Percentiles rank a stretch among this genome's conserved stretches.
These are phyloP conservation scores for Scutellaria minor DNA, from an alignment of 257 asterid species.

Conservation along the genomic window DNA sequence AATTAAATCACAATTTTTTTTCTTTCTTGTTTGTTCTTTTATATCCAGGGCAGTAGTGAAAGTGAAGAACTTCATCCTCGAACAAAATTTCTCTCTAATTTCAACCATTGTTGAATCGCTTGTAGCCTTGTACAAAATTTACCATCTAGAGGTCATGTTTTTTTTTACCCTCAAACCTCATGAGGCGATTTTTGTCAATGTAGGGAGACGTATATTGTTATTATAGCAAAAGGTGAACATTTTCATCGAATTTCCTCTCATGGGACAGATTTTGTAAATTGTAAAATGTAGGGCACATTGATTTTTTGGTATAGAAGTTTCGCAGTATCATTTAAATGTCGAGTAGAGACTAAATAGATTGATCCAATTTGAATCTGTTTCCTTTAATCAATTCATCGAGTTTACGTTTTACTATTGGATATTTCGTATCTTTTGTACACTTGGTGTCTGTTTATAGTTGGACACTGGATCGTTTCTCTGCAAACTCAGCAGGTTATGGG, in stretches of 20 bases:
- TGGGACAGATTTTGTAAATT: conserved; percentile 28
- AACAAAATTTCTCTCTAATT: conserved; percentile 4
- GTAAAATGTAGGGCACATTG: conserved; percentile 16
- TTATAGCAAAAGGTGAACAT: background rate
- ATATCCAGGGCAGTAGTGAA: conserved; percentile 28
- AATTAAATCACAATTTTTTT: background rate
- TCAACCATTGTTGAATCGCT: conserved; percentile 10
- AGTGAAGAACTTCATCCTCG: conserved; percentile 25
- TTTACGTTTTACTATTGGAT: no score
- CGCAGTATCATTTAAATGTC: conserved; percentile 30
- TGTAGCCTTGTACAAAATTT: conserved; percentile 17
- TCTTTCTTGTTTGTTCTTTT: background rate
- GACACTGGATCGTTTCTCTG: no score
- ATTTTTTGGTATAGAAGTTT: conserved; percentile 14
- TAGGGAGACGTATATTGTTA: background rate
- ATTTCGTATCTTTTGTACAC: no score
- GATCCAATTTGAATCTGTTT: conserved; percentile 2
- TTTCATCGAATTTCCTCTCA: background rate
- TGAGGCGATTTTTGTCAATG: background rate
- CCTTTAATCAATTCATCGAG: no score
- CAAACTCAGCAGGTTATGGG: no score
- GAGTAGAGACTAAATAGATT: background rate
- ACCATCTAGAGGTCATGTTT: background rate
- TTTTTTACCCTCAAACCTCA: background rate
- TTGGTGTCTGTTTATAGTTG: no score